Percentiles rank a stretch among this genome's conserved stretches.
Conservation (phyloP, 225 moss, liverwort and hornwort species). For the Bryum argenteum region DNA sequence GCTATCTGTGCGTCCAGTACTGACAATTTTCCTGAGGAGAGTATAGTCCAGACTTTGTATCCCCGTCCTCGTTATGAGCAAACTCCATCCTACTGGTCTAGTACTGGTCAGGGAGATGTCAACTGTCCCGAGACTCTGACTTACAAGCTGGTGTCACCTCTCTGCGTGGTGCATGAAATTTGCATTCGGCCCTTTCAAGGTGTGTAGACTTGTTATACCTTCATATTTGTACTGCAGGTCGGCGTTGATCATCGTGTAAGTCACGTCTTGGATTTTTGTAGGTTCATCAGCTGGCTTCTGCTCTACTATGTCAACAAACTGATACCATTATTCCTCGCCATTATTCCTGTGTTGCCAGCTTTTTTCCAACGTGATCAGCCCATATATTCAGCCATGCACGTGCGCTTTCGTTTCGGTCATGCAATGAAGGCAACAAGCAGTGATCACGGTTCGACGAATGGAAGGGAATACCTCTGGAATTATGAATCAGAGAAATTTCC, state of each 20-base stretch:
- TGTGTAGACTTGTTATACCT: slow-evolving; percentile 17
- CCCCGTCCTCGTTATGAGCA: slow-evolving; percentile 48
- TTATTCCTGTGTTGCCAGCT: slow-evolving; percentile 38
- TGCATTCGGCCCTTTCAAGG: slow-evolving; percentile 76
- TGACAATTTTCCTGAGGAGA: slow-evolving; percentile 76
- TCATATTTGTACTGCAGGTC: slow-evolving; percentile 6
- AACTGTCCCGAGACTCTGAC: slow-evolving; percentile 77
- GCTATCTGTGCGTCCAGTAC: slow-evolving; percentile 82
- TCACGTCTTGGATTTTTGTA: slow-evolving; percentile 10
- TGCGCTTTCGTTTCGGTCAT: slow-evolving; percentile 70
- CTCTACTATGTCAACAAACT: background rate
- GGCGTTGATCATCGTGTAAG: background rate
- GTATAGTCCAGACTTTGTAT: slow-evolving; percentile 71
- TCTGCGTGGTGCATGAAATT: slow-evolving; percentile 80
- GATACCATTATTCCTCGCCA: background rate
- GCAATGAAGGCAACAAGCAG: slow-evolving; percentile 39
- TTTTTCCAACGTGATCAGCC: slow-evolving; percentile 54
- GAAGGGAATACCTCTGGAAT: slow-evolving; percentile 60
- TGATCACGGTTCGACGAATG: slow-evolving; percentile 28
- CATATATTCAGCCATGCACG: slow-evolving; percentile 71
- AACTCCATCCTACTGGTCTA: slow-evolving; percentile 83
- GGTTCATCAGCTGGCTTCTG: background rate
- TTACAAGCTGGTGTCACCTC: slow-evolving; percentile 58
- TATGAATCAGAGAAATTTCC: slow-evolving; percentile 73
- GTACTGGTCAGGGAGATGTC: slow-evolving; percentile 54